Conservation (phyloP, 2,329 filamentous ascomycete species). For the Fusarium hainanense region DNA sequence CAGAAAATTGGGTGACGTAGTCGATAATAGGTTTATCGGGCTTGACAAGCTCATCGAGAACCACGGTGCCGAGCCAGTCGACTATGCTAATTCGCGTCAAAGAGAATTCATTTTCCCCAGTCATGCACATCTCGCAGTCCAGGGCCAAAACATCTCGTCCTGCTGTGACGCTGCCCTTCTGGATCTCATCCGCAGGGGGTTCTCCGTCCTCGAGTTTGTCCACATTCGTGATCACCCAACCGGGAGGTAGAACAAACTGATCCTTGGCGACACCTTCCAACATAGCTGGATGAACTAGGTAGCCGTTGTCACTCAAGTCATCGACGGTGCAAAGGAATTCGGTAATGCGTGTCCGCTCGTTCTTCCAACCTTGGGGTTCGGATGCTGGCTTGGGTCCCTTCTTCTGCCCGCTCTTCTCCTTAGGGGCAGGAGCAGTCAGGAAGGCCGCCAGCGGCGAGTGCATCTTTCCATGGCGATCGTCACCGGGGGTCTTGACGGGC, state of each 20-base stretch:
- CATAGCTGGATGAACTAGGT: constrained; percentile 82
- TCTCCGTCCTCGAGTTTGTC: constrained; percentile 72
- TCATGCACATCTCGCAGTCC: constrained; percentile 98
- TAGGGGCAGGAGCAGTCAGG: constrained; percentile 77
- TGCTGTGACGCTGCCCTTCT: constrained; percentile 84
- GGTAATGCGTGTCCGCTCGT: constrained; percentile 84
- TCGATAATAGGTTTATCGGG: constrained; percentile 88
- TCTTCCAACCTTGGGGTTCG: constrained; percentile 74
- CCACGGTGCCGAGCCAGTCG: constrained; percentile 82
- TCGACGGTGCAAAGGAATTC: constrained; percentile 78
- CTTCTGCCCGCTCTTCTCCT: constrained; percentile 70
- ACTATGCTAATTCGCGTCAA: constrained; percentile 91
- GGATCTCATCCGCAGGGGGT: constrained; percentile 75
- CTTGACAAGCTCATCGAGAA: constrained; percentile 93
- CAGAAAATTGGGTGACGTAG: constrained; percentile 92
- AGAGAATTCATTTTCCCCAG: constrained; percentile 80
- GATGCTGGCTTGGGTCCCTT: constrained; percentile 68
- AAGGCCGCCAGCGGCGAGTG: constrained; percentile 90
- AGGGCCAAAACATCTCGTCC: constrained; percentile 83
- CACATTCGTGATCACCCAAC: constrained; percentile 87
- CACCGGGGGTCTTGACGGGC: constrained; percentile 88
- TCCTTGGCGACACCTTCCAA: constrained; percentile 68
- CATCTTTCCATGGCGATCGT: constrained; percentile 81
- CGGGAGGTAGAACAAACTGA: constrained; percentile 67
- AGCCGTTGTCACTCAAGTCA: constrained; percentile 86